Evolutionary conservation across 179 eudicot species (phyloP).

Genomic region (Silene noctiflora): DNA sequence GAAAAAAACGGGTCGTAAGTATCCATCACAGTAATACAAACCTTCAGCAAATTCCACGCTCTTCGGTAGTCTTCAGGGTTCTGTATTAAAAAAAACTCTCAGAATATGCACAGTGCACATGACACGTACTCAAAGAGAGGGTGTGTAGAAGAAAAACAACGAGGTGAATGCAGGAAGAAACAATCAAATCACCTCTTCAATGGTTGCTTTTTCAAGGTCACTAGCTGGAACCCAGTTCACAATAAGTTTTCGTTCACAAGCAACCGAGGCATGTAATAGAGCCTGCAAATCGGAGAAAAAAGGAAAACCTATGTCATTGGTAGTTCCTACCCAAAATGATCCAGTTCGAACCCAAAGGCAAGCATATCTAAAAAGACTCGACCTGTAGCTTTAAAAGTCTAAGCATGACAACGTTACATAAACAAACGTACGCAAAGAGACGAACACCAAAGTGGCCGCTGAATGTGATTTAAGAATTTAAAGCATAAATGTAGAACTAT

Average conservation of each 20-base stretch:
- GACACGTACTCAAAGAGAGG: not conserved
- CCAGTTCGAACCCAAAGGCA: too few species aligned
- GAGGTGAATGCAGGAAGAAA: not conserved
- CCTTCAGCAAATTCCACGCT: slow-evolving; percentile 77
- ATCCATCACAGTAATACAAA: slow-evolving; percentile 17
- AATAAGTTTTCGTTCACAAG: slow-evolving; percentile 56
- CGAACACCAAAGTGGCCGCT: not conserved
- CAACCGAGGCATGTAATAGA: slow-evolving; percentile 84
- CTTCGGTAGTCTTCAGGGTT: slow-evolving; percentile 55
- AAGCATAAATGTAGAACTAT: not conserved
- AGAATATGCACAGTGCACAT: not conserved
- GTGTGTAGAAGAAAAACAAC: not conserved
- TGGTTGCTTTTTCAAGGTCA: slow-evolving; percentile 77
- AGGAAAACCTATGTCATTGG: not conserved
- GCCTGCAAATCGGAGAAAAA: slow-evolving; percentile 48
- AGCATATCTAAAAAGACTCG: too few species aligned
- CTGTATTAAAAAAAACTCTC: slow-evolving; percentile 36
- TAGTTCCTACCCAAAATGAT: too few species aligned
- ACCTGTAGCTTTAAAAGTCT: too few species aligned
- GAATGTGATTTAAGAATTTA: not conserved
- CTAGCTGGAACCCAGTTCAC: slow-evolving; percentile 80
- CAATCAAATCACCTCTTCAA: slow-evolving; percentile 46
- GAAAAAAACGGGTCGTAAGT: not conserved
- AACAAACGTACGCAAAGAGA: not conserved
- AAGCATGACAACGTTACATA: not conserved